phyloP scores from a whole-genome alignment of 805 yeast species.

The Lachancea fermentati region DNA sequence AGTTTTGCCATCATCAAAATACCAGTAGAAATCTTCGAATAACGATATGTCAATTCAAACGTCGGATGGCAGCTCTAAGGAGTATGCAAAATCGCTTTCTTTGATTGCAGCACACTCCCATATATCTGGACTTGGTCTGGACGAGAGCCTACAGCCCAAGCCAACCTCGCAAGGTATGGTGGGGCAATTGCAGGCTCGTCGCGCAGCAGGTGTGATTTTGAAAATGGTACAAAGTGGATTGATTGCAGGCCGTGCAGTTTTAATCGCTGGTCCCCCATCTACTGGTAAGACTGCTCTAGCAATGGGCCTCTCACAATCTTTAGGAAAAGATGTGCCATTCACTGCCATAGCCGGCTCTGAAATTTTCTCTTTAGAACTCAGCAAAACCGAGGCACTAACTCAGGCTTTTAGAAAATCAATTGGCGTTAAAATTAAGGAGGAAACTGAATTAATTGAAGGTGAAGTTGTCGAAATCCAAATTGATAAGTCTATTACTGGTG shows the following conservation, averaged over 20 bases:
- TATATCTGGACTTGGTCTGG: conserved; percentile 94
- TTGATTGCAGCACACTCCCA: conserved; percentile 97
- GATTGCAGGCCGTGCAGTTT: conserved; percentile 94
- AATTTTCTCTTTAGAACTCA: conserved; percentile 82
- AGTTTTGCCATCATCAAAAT: neutral
- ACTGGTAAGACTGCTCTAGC: conserved; percentile 99
- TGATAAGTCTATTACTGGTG: conserved; percentile 91
- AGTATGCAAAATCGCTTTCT: conserved; percentile 57
- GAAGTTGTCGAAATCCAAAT: conserved; percentile 97
- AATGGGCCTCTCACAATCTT: conserved; percentile 77
- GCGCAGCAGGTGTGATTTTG: conserved; percentile 90
- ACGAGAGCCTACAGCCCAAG: conserved; percentile 80
- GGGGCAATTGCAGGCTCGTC: conserved; percentile 91
- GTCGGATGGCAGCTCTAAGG: conserved; percentile 30
- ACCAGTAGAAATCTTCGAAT: neutral
- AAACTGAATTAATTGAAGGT: conserved; percentile 96
- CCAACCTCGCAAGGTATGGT: conserved; percentile 91
- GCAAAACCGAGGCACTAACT: conserved; percentile 93
- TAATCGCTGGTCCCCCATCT: conserved; percentile 97
- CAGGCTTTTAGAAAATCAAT: conserved; percentile 95
- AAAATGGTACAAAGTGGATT: conserved; percentile 91
- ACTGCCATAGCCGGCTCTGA: conserved; percentile 95
- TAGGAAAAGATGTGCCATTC: conserved; percentile 76
- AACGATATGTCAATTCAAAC: conserved; percentile 38
- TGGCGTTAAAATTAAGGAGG: conserved; percentile 93